phyloP scores from a whole-genome alignment of 208 protist species.

The Herpetomonas tarakana region DNA sequence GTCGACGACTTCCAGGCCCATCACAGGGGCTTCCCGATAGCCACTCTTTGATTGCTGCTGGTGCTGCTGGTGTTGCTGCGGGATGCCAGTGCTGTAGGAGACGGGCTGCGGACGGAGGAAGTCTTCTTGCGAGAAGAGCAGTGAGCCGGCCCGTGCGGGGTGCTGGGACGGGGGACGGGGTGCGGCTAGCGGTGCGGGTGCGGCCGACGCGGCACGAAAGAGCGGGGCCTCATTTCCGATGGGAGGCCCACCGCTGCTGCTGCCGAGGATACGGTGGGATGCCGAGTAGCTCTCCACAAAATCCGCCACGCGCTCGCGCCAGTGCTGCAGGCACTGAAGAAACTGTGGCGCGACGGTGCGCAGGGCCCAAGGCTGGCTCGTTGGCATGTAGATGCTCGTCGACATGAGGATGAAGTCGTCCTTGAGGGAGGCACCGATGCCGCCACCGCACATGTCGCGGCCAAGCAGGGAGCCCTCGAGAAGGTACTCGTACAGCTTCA shows the following conservation, averaged over 20 bases:
- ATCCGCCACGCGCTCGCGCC: conserved; percentile 43
- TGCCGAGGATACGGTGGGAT: background rate
- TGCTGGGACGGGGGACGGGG: conserved; percentile 2
- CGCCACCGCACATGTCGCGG: conserved; percentile 66
- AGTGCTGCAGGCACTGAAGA: conserved; percentile 59
- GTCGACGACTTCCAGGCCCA: conserved; percentile 66
- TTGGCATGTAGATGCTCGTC: conserved; percentile 68
- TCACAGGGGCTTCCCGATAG: conserved; percentile 19
- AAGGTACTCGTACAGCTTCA: conserved; percentile 66
- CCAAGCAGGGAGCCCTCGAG: conserved; percentile 70
- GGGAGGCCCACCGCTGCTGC: too few species aligned
- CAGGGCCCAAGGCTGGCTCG: conserved; percentile 64
- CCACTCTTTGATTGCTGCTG: background rate
- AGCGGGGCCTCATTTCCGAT: background rate
- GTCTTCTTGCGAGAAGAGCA: background rate
- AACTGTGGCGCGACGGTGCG: conserved; percentile 54
- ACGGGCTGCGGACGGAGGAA: background rate
- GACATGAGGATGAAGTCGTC: conserved; percentile 74
- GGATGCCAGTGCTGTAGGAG: background rate
- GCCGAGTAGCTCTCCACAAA: conserved; percentile 19
- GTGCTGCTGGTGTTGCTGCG: background rate
- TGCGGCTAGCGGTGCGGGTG: background rate
- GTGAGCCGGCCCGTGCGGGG: background rate
- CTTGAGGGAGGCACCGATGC: conserved; percentile 59
- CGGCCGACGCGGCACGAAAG: background rate